phyloP scores from a whole-genome alignment of 176 grass and related monocot genomes.

The Aegilops tauschii region DNA sequence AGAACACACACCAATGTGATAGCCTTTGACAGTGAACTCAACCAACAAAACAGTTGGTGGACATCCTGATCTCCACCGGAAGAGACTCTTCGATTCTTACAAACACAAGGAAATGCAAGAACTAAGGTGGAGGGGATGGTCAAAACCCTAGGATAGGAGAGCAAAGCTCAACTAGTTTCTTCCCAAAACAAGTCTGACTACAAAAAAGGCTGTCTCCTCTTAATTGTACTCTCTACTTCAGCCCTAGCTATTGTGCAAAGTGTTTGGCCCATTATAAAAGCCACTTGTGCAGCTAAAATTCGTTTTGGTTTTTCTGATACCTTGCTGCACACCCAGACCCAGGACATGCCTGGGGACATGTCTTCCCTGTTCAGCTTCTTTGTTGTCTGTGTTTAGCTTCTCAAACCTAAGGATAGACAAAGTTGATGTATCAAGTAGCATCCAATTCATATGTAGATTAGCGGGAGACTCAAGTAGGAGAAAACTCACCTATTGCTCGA shows the following conservation, averaged over 20 bases:
- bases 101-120: background rate
- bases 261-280: background rate
- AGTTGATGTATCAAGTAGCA: background rate
- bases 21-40: background rate
- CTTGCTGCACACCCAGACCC: background rate
- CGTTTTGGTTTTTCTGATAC: background rate
- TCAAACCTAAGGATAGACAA: background rate
- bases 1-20: background rate
- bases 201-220: background rate
- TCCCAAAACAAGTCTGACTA: background rate
- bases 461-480: background rate
- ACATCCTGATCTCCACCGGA: background rate
- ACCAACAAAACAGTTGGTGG: background rate
- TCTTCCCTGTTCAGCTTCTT: background rate
- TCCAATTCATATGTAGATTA: conserved; percentile 1
- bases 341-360: background rate
- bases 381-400: background rate
- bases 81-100: background rate
- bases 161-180: background rate
- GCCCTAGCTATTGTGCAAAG: background rate
- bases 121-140: background rate
- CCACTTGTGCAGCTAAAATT: background rate
- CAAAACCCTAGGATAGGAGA: background rate
- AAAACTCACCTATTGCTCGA: background rate
- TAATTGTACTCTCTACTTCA: background rate